Percentiles rank a stretch among this genome's conserved stretches.
phyloP scores from a whole-genome alignment of 169 alveolate species.

The Toxoplasma gondii region DNA sequence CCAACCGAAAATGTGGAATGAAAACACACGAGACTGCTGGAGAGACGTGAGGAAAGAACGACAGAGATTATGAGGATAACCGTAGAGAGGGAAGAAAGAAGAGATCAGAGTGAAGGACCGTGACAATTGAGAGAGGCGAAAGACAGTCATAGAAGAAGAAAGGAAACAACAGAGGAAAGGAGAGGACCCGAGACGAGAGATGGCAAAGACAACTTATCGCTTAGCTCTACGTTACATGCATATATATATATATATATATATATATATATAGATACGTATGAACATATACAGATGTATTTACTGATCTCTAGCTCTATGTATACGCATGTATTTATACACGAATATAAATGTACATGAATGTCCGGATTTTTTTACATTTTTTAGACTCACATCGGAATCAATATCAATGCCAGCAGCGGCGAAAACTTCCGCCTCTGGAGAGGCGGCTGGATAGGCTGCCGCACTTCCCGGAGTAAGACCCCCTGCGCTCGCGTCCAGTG shows the following conservation, averaged over 20 bases:
- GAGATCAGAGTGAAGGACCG: not conserved
- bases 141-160: too few relatives aligned
- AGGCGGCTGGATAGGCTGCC: not conserved
- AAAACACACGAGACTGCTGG: not conserved
- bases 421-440: not conserved
- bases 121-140: not conserved
- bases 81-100: not conserved
- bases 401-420: conserved; percentile 10
- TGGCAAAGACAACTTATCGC: too few relatives aligned
- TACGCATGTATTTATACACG: too few relatives aligned
- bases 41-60: not conserved
- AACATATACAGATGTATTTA: too few relatives aligned
- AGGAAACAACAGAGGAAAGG: too few relatives aligned
- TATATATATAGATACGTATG: too few relatives aligned
- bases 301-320: too few relatives aligned
- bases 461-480: too few relatives aligned
- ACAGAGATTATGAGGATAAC: not conserved
- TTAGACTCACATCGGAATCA: conserved; percentile 2
- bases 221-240: too few relatives aligned
- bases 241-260: too few relatives aligned
- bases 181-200: too few relatives aligned
- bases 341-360: not conserved
- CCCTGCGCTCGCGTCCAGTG: too few relatives aligned
- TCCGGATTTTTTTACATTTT: not conserved
- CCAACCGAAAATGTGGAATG: not conserved